Base-by-base conservation (phyloP, 306 rosid genomes). In the Malus orientalis region DNA sequence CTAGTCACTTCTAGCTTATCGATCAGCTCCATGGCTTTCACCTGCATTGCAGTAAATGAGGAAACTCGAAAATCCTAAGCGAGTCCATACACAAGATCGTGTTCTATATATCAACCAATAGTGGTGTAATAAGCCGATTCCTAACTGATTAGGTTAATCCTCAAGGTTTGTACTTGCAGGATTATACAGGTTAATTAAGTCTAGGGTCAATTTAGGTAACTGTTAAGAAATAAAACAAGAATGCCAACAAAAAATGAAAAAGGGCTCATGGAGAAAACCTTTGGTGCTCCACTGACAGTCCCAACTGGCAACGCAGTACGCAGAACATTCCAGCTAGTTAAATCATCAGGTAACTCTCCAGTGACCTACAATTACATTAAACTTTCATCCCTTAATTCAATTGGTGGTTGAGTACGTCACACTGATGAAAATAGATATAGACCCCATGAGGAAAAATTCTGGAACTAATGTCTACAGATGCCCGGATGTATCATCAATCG, bases 261-360 rank as follows among this genome's bases (percentile, higher is more conserved):
- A 57, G 33, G 74, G 76, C 44, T 45, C 62, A 33, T 25, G 25
- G 25, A 25, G 25, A 25, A 25, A 25, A 91, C 96, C 99, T 95
- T 95, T 1, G 99, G 99, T 36, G 99, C 99, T 81, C 99, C 99
- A 13, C 99, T 96, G 71, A 96, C 99, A 40, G 99, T 96, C 74
- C 99, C 99, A 74, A 96, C 97, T 3, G 99, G 99, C 80, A 95
- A 82, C 15, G 97, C 97, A 19, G 90, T 83, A 18, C 93, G 97
- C 83, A 92, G 82, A 67, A 82, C 99, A 86, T 96, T 98, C 99
- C 99, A 96, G 67, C 92, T 86, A 69, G 86, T 89, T 77, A 91
- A 86, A 76, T 87, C 76, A 79, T 92, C 99, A 38, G 70, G 84
- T 72, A 96, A 80, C 85, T 92, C 91, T 40, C 99, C 99, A 16